phyloP scores from a whole-genome alignment of 208 protist species.

The Naegleria fowleri region DNA sequence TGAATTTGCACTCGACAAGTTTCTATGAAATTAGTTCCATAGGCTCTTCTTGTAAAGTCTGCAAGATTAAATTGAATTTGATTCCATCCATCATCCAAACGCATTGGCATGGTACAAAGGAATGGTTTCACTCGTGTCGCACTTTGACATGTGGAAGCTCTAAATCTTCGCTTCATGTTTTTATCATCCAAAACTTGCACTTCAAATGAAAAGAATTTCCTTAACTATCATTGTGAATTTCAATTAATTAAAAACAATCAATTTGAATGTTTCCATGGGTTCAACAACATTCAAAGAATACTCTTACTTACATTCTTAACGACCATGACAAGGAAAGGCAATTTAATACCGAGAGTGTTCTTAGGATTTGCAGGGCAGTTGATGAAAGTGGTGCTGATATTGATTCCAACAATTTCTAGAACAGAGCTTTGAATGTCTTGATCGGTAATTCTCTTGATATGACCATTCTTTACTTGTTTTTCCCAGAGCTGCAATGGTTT shows the following conservation, averaged over 20 bases:
- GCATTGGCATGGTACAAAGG: constrained; percentile 99
- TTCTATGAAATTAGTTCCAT: constrained; percentile 98
- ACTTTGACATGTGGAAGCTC: constrained; percentile 97
- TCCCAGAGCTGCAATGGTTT: constrained; percentile 98
- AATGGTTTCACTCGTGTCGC: constrained; percentile 97
- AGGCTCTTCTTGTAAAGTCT: constrained; percentile 96
- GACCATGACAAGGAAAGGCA: constrained; percentile 98
- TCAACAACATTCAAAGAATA: background rate
- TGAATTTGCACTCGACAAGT: constrained; percentile 95
- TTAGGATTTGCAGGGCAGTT: constrained; percentile 90
- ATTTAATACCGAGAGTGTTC: constrained; percentile 97
- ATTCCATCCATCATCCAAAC: constrained; percentile 98
- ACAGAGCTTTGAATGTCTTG: constrained; percentile 97
- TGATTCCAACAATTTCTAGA: constrained; percentile 95
- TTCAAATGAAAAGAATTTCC: constrained; percentile 99
- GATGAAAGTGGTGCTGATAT: constrained; percentile 93
- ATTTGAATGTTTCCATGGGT: too few relatives aligned
- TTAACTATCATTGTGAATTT: constrained; percentile 52
- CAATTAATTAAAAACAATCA: too few relatives aligned
- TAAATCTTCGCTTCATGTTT: constrained; percentile 93
- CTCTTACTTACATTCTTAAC: constrained; percentile 89
- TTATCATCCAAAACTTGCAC: constrained; percentile 99
- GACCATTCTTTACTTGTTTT: constrained; percentile 91
- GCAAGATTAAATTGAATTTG: constrained; percentile 99
- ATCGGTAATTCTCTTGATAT: constrained; percentile 98